Base-by-base conservation (phyloP, 768 basidiomycete species). In the Auricularia auricula-judae region DNA sequence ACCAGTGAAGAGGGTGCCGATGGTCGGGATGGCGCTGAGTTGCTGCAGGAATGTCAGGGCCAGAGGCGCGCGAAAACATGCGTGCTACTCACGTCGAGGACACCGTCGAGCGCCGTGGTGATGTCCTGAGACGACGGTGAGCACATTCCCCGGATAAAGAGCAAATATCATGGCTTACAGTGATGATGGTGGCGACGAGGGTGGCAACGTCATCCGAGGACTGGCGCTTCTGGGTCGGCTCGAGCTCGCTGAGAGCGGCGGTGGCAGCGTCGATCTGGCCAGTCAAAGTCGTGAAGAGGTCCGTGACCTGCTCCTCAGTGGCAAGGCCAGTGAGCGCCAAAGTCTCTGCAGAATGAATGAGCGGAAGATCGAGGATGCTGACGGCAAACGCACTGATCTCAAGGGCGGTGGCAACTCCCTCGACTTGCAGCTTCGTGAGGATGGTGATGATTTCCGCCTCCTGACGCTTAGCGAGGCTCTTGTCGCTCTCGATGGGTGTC, bases 131-230 rank as follows among this genome's bases (percentile, higher is more conserved):
- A 18, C 47, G 18, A 51, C 18, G 47, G 11, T 51, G 18, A 51
- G 47, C 18, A 51, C 21, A 5, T 18, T 16, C 14, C 11, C 11
- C 43, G 10, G 43, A 16, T 18, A 51, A 3, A 16, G 10, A 51
- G 47, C 47, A 18, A 51, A 51, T 51, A 51, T 8, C 11, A 18
- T 5, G 47, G 18, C 47, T 18, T 18, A 51, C 73, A 34, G 66
- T 70, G 62, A 74, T n/a, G 64, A 73, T 67, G 1, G 63, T 70
- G 1, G 73, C 73, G 36, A 72, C 66, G 60, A 72, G 68, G 43
- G 65, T 63, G 5, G 73, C 73, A 56, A 74, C 65, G 7, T 72
- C 72, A 36, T 44, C 53, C 29, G 39, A 33, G 2, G 71, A 66
- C 66, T 72, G 73, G 59, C 73, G 68, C 66, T 72, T 71, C 39